Percentiles rank a stretch among this genome's conserved stretches.
Evolutionary conservation across 1,284 basidiomycete species (phyloP).

Genomic region (Cerioporus squamosus): DNA sequence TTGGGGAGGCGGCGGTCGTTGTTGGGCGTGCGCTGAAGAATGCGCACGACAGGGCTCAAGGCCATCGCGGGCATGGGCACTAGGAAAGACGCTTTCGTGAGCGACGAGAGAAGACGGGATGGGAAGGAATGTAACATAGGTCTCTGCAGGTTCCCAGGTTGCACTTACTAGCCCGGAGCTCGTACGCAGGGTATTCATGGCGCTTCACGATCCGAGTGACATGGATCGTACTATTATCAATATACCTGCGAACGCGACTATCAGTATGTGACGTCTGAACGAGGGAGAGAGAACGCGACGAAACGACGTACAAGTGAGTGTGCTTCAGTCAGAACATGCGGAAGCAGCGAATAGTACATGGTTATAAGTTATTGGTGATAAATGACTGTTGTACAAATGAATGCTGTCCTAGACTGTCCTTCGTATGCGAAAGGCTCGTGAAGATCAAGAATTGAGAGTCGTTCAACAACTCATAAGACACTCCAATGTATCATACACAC

Average conservation of each 20-base stretch:
- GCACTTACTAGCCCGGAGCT: too few species aligned
- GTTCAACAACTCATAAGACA: neutral
- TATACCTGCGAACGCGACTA: too few species aligned
- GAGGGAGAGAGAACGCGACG: too few species aligned
- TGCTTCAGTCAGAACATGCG: neutral
- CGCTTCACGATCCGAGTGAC: too few species aligned
- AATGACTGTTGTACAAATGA: constrained; percentile 17
- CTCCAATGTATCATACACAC: constrained; percentile 1
- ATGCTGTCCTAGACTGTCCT: neutral
- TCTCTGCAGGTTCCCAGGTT: neutral
- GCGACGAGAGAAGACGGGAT: neutral
- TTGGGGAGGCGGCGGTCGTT: constrained; percentile 21
- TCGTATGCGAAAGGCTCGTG: neutral
- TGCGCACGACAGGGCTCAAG: constrained; percentile 18
- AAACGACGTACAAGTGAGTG: too few species aligned
- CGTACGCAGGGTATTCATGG: too few species aligned
- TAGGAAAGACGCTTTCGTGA: neutral
- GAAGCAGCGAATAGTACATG: neutral
- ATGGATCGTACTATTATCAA: too few species aligned
- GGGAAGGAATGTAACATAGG: too few species aligned
- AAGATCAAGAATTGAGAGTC: neutral
- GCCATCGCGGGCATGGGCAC: constrained; percentile 1
- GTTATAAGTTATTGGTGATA: constrained; percentile 6
- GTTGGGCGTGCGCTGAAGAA: constrained; percentile 21
- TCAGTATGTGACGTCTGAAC: too few species aligned